Evolutionary conservation across 164 flowering plant genomes (phyloP).

Genomic region (Berberis vulgaris): DNA sequence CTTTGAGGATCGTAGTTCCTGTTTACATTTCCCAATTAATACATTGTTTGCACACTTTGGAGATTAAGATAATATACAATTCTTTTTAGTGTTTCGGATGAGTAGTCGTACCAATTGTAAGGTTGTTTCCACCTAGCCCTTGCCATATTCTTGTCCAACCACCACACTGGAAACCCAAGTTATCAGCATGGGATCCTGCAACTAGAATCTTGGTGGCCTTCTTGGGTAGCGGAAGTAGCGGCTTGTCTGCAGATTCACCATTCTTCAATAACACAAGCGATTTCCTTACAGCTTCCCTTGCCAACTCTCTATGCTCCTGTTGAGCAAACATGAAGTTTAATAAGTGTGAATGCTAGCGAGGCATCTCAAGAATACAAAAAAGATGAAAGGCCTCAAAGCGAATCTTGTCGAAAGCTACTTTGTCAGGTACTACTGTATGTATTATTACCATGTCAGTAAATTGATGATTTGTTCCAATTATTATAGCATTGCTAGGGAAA

Average conservation of each 20-base stretch:
- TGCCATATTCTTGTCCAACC: slow-evolving; percentile 33
- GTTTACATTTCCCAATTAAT: background rate
- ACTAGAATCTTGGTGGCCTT: slow-evolving; percentile 29
- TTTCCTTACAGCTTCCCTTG: slow-evolving; percentile 30
- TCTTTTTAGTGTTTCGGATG: too few relatives aligned
- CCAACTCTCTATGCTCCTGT: slow-evolving; percentile 29
- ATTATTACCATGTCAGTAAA: too few relatives aligned
- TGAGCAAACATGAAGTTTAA: background rate
- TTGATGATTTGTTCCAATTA: too few relatives aligned
- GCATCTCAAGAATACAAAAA: too few relatives aligned
- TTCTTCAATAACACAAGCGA: slow-evolving; percentile 28
- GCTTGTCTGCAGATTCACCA: slow-evolving; percentile 17
- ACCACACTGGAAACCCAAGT: slow-evolving; percentile 32
- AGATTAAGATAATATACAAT: too few relatives aligned
- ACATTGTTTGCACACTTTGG: too few relatives aligned
- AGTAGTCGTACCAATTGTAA: background rate
- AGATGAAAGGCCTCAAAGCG: too few relatives aligned
- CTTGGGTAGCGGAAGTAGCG: slow-evolving; percentile 26
- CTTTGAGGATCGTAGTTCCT: slow-evolving; percentile 16
- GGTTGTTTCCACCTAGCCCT: slow-evolving; percentile 9
- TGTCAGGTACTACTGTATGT: too few relatives aligned
- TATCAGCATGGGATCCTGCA: slow-evolving; percentile 28
- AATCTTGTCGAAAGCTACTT: too few relatives aligned
- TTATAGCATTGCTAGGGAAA: too few relatives aligned
- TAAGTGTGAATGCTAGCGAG: too few relatives aligned